Evolutionary conservation across 495 filamentous ascomycete species (phyloP), one percentile per base, ranked within the genome.

Genomic region (Viridothelium virens): DNA sequence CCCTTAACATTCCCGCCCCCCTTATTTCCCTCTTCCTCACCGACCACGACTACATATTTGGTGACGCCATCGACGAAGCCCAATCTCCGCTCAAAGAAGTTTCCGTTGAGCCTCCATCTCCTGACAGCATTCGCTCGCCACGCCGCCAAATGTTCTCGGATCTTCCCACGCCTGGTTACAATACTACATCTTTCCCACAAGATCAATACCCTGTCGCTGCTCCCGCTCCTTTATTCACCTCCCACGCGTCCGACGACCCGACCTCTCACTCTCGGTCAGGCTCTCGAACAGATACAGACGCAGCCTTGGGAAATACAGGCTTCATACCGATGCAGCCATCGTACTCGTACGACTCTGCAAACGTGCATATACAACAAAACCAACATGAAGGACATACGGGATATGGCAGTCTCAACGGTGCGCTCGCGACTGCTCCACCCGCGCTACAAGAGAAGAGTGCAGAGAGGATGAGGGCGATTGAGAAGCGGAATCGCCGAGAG

Each of bases 11-110:
- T 48, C 92, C 95, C 0, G 91, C 91, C 1, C 92, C 95, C 16
- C 89, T 98, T 6, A 96, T 98, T 71, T 91, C 91, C 2, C 82
- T 92, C 77, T 94, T 98, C 76, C 83, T 98, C 41, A 92, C 93
- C 63, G 92, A 97, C 70, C 96, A 89, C 72, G 82, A 89, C 69
- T 81, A 81, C 47, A 93, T 98, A 56, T 98, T 97, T 75, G 89
- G 87, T 39, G 82, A 87, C 63, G 81, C 86, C 6, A 81, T 84
- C 1, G 82, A 85, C 68, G 82, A 86, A 66, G 82, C 86, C 63
- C 67, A 50, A 5, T 65, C 75, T 3, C 75, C 80, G 74, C 82
- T 69, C 70, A 16, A 66, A 66, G n/a, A 69, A 44, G 39, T 59
- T 53, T 31, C 56, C 56, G 44, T 59, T 10, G 46, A 53, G 34